Conservation (phyloP, 768 basidiomycete species). For the Pholiota conissans region DNA sequence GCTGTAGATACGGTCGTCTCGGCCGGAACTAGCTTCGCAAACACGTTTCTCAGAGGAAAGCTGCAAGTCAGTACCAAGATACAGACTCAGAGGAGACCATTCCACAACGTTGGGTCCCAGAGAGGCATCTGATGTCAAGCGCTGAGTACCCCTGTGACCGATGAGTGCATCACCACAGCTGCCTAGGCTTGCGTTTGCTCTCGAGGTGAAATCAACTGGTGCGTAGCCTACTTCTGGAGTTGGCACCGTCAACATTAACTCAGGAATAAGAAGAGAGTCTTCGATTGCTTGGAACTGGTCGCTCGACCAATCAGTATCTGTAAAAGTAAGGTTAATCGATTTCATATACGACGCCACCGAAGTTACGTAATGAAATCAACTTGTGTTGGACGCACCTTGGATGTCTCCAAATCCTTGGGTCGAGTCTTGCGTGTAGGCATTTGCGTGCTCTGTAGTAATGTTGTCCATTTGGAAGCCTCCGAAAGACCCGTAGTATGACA, state of each 20-base stretch:
- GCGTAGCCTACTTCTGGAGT: slow-evolving; percentile 28
- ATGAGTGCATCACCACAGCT: not conserved
- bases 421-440: slow-evolving; percentile 3
- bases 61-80: not conserved
- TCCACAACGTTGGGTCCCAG: not conserved
- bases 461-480: slow-evolving; percentile 9
- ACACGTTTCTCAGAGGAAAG: not conserved
- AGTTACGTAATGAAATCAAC: not conserved
- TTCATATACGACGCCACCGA: not conserved
- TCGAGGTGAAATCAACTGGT: not conserved
- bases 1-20: not conserved
- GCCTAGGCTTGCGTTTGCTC: not conserved
- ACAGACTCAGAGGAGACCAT: not conserved
- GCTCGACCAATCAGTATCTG: slow-evolving; percentile 11
- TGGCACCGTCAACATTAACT: slow-evolving; percentile 31
- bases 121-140: not conserved
- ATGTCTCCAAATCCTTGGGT: slow-evolving; percentile 13
- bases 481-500: slow-evolving; percentile 11
- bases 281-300: slow-evolving; percentile 9
- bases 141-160: not conserved
- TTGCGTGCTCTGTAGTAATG: slow-evolving; percentile 6
- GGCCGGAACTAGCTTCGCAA: not conserved
- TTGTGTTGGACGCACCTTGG: slow-evolving; percentile 12
- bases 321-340: not conserved
- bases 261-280: slow-evolving; percentile 21